phyloP scores from a whole-genome alignment of 805 yeast genomes.

The Cyberlindnera galapagoensis region DNA sequence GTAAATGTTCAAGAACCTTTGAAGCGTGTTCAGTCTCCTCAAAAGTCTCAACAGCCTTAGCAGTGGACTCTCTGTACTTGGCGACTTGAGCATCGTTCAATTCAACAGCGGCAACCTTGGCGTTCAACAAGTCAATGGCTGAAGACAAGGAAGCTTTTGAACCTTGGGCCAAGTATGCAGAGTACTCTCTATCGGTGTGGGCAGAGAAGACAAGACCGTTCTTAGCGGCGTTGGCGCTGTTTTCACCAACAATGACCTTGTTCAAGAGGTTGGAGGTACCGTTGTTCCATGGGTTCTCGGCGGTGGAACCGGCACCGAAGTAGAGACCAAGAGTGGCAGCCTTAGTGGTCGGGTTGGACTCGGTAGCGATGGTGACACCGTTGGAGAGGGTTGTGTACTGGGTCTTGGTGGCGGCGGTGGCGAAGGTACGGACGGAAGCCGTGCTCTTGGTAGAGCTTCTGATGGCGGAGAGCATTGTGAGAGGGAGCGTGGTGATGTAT shows the following conservation, averaged over 20 bases:
- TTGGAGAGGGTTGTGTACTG: slow-evolving; percentile 66
- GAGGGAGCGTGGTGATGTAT: slow-evolving; percentile 2
- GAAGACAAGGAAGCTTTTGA: slow-evolving; percentile 42
- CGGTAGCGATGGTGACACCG: slow-evolving; percentile 71
- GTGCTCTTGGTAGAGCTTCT: slow-evolving; percentile 16
- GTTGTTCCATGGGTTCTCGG: slow-evolving; percentile 75
- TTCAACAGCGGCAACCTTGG: slow-evolving; percentile 32
- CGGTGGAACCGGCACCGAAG: slow-evolving; percentile 71
- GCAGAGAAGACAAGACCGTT: slow-evolving; percentile 54
- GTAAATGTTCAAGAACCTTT: slow-evolving; percentile 65
- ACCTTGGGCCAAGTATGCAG: slow-evolving; percentile 54
- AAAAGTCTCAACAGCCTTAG: slow-evolving; percentile 41
- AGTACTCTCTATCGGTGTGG: slow-evolving; percentile 53
- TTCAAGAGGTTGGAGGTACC: slow-evolving; percentile 70
- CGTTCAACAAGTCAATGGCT: slow-evolving; percentile 48
- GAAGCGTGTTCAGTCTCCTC: slow-evolving; percentile 51
- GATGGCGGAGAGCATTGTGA: slow-evolving; percentile 23
- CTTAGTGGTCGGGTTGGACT: slow-evolving; percentile 46
- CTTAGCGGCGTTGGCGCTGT: slow-evolving; percentile 29
- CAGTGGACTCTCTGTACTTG: slow-evolving; percentile 39
- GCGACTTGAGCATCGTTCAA: slow-evolving; percentile 39
- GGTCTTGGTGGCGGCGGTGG: slow-evolving; percentile 54
- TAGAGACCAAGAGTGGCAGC: slow-evolving; percentile 64
- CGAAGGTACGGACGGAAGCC: slow-evolving; percentile 41
- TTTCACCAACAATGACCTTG: slow-evolving; percentile 37